A percentile compares a stretch with the other conserved stretches of the same genome.
Conservation (phyloP, 176 grass and related monocot species). For the Hsuehochloa calcarea region DNA sequence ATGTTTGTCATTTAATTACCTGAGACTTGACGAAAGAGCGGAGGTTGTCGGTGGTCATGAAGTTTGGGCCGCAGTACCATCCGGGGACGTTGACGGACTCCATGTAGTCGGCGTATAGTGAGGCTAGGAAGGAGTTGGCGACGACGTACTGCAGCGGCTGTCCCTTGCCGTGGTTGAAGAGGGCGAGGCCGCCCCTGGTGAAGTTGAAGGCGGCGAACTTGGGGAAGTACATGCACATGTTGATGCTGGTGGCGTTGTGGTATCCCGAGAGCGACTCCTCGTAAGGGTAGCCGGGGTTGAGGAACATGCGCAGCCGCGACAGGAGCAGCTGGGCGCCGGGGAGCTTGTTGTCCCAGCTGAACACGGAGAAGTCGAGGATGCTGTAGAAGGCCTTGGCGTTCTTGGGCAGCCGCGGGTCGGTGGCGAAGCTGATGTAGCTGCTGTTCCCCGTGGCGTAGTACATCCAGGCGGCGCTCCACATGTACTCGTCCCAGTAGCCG, state of each 20-base stretch:
- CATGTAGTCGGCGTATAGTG: constrained; percentile 90
- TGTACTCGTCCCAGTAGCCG: constrained; percentile 93
- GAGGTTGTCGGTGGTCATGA: constrained; percentile 58
- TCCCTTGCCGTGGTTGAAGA: constrained; percentile 69
- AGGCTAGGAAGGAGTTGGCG: constrained; percentile 72
- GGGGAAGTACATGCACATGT: constrained; percentile 77
- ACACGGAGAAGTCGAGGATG: constrained; percentile 70
- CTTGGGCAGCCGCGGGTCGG: constrained; percentile 68
- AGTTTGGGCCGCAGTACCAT: constrained; percentile 83
- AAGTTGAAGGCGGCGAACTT: constrained; percentile 72
- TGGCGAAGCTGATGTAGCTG: constrained; percentile 75
- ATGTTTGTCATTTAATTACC: constrained; percentile 22
- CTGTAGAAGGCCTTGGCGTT: constrained; percentile 64
- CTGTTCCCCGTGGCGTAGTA: constrained; percentile 91
- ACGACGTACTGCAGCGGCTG: constrained; percentile 76
- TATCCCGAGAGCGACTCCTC: constrained; percentile 80
- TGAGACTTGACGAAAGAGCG: constrained; percentile 68
- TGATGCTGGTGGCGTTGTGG: constrained; percentile 69
- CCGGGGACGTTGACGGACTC: constrained; percentile 75
- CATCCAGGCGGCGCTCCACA: constrained; percentile 98
- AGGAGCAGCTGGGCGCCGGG: constrained; percentile 80
- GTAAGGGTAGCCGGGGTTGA: constrained; percentile 87
- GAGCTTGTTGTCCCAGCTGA: constrained; percentile 99
- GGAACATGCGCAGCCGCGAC: constrained; percentile 77
- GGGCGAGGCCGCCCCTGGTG: constrained; percentile 60